Evolutionary conservation across 345 rosid genomes (phyloP), one percentile per base, ranked within the genome.

Genomic region (Moringa oleifera): DNA sequence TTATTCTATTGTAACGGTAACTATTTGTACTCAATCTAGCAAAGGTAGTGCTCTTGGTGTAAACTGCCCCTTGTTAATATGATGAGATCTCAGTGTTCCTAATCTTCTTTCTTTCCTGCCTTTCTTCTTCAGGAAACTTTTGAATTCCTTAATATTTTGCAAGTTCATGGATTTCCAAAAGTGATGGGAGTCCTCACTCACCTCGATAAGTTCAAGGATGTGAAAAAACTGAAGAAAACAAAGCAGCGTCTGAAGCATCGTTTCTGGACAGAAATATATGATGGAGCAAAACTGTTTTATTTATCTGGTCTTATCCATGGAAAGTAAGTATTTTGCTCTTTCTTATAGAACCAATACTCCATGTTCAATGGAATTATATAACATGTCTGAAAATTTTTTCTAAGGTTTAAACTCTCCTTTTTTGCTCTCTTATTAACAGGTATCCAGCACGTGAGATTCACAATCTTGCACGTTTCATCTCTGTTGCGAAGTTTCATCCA

Each of bases 121-220:
- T 47, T 64, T 50, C 55, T 65, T 13, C 64, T 61, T 52, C 81
- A 93, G 99, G 99, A 93, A 76, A 88, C 96, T 4, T 93, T 93
- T 77, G 99, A 93, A 60, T 93, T 93, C 76, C 96, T 90, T 36
- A 93, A 90, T 75, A 86, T 94, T 72, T 75, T 94, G 89, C 90
- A 88, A 82, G 83, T 82, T 62, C 99, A 94, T 76, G 99, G 99
- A 58, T 88, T 90, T 68, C 92, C 99, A 46, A 88, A 68, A 71
- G 81, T 94, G 68, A 90, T 93, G 92, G 99, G 99, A 62, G 96
- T 94, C 61, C 95, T 94, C 63, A 90, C 99, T 46, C 97, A 90
- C 73, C 96, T 94, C 59, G 99, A 94, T 71, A 82, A 86, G 74
- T 94, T 94, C 73, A 85, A 81, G 71, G 97, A 94, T 72, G 89